Conservation (phyloP, 2,329 filamentous ascomycete species). For the Colletotrichum gigasporum region DNA sequence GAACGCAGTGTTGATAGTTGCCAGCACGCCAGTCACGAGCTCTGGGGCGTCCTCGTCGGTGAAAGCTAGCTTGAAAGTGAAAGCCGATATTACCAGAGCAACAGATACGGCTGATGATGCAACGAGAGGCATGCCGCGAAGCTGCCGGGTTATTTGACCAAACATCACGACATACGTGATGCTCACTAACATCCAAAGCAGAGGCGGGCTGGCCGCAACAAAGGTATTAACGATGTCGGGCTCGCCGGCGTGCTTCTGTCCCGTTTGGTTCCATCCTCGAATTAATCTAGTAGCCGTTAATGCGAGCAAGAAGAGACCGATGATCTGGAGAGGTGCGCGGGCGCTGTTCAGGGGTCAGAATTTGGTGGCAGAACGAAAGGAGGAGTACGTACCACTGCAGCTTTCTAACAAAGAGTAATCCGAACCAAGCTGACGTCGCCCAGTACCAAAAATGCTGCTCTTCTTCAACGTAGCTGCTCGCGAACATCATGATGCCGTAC, state of each 20-base stretch:
- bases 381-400: slow-evolving; percentile 37
- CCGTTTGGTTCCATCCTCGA: slow-evolving; percentile 94
- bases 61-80: slow-evolving; percentile 91
- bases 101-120: slow-evolving; percentile 51
- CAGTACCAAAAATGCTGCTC: slow-evolving; percentile 99
- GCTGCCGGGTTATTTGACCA: slow-evolving; percentile 52
- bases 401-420: slow-evolving; percentile 59
- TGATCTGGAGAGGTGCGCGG: neutral
- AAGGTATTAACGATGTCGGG: slow-evolving; percentile 84
- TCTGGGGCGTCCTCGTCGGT: slow-evolving; percentile 90
- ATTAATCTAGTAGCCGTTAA: slow-evolving; percentile 72
- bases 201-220: slow-evolving; percentile 67
- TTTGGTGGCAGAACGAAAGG: too few species aligned
- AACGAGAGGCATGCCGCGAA: slow-evolving; percentile 52
- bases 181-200: slow-evolving; percentile 80
- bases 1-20: slow-evolving; percentile 49
- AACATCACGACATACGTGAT: slow-evolving; percentile 73
- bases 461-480: slow-evolving; percentile 96
- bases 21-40: slow-evolving; percentile 65
- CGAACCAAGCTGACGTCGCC: slow-evolving; percentile 77
- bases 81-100: slow-evolving; percentile 61
- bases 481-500: slow-evolving; percentile 95
- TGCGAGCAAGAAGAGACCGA: slow-evolving; percentile 46
- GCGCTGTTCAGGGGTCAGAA: slow-evolving; percentile 1
- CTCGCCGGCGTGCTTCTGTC: slow-evolving; percentile 93